Evolutionary conservation across 2,329 filamentous ascomycete species (phyloP), one percentile per base, ranked within the genome.

Genomic region (Fusarium metavorans): DNA sequence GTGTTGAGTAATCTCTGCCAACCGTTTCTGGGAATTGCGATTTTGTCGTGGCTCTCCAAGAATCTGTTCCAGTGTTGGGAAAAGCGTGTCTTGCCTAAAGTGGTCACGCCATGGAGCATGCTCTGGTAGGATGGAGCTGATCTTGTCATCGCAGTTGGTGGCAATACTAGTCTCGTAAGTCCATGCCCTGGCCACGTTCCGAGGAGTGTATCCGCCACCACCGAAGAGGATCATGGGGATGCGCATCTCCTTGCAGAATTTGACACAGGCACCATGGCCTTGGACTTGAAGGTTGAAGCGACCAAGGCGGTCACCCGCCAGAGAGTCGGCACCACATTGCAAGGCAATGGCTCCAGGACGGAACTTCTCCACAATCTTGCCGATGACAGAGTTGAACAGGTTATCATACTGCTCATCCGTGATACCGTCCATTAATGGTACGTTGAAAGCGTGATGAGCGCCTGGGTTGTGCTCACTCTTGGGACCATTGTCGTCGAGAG

Each of bases 231-330:
- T 91, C 71, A 98, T 88, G 4, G 97, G 97, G 2, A 97, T 86
- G 8, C 89, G 88, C 73, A 95, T 91, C 56, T 87, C 90, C 83
- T 98, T 98, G 83, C 95, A 95, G 79, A 93, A 98, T 59, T 92
- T 91, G 68, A 98, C 94, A 82, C 97, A 99, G 74, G 93, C 92
- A 63, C 95, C 96, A 84, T 99, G 97, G 16, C 95, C 96, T 81
- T 95, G 92, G 70, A 99, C 97, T 82, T 98, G 97, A 70, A 99
- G 91, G 81, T 98, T 99, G 88, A 99, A 99, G 73, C 95, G 93
- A 58, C 97, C 97, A 0, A 99, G 90, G 25, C 97, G 90, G 84
- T 99, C 97, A 72, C 97, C 96, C 43, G 95, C 96, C 1, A 99
- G 89, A 45, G 94, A 97, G 86, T 99, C 97, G 52, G 96, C 97